Conservation (phyloP, 2,329 filamentous ascomycete genomes). For the Aspergillus candidus region DNA sequence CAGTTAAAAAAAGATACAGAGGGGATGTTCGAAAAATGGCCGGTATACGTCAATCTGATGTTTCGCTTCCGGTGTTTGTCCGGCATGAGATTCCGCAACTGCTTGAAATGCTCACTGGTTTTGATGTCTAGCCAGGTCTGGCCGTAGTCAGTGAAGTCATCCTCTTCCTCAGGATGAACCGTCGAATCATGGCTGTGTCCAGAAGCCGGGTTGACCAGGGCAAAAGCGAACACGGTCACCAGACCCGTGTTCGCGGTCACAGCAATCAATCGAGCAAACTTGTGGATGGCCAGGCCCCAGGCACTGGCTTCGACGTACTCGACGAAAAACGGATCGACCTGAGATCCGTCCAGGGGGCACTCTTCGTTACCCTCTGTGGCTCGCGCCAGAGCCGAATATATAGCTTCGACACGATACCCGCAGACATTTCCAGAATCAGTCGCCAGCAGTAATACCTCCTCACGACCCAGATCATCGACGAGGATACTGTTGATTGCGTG, state of each 20-base stretch:
- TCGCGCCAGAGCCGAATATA: constrained; percentile 42
- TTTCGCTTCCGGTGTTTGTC: constrained; percentile 35
- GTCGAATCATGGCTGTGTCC: constrained; percentile 11
- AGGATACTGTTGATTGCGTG: constrained; percentile 66
- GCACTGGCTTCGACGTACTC: constrained; percentile 72
- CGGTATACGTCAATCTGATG: constrained; percentile 37
- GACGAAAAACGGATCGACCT: constrained; percentile 57
- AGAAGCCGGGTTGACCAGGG: constrained; percentile 40
- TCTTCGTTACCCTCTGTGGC: constrained; percentile 12
- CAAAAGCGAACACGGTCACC: constrained; percentile 56
- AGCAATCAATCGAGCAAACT: constrained; percentile 74
- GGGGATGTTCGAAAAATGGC: constrained; percentile 51
- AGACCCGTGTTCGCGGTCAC: constrained; percentile 67
- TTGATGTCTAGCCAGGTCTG: constrained; percentile 32
- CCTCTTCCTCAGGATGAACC: constrained; percentile 11
- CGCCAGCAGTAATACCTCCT: constrained; percentile 62
- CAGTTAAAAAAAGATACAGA: constrained; percentile 55
- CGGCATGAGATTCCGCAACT: constrained; percentile 25
- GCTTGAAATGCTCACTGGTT: constrained; percentile 17
- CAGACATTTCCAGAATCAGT: constrained; percentile 72
- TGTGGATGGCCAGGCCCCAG: constrained; percentile 84
- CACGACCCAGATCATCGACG: constrained; percentile 60
- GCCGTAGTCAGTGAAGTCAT: constrained; percentile 15
- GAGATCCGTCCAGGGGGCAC: constrained; percentile 26
- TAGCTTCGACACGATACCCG: constrained; percentile 59